These are phyloP conservation scores for Aspergillus incahuasiensis DNA, from an alignment of 495 filamentous ascomycete genomes.

Conservation along the genomic window DNA sequence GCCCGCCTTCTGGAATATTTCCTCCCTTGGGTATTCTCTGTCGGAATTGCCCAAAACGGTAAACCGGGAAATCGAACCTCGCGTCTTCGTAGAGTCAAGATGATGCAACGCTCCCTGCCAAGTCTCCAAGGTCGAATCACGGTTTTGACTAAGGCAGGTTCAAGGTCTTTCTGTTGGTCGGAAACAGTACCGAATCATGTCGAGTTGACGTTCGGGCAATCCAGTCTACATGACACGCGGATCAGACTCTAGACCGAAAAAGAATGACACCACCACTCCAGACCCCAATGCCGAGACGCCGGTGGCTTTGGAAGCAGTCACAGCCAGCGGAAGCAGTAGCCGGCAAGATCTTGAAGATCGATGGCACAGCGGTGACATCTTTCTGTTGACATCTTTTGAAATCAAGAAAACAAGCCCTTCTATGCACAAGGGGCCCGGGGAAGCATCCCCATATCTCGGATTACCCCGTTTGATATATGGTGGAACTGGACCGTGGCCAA, in stretches of 20 bases:
- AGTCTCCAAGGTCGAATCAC: not conserved
- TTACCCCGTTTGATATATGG: not conserved
- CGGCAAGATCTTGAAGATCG: not conserved
- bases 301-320: not conserved
- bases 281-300: not conserved
- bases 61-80: too few species aligned
- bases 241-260: not conserved
- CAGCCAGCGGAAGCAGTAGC: not conserved
- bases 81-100: too few species aligned
- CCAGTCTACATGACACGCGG: not conserved
- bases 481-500: not conserved
- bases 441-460: not conserved
- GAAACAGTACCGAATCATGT: not conserved
- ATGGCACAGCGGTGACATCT: not conserved
- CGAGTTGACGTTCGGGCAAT: not conserved
- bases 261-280: slow-evolving; percentile 1
- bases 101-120: not conserved
- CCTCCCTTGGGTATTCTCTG: not conserved
- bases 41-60: too few species aligned
- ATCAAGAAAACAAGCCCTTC: not conserved
- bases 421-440: not conserved
- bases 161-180: not conserved
- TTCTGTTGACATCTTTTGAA: not conserved
- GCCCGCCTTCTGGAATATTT: not conserved
- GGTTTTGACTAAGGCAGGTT: not conserved